Conservation (phyloP, 164 flowering plant species). For the Echeveria elegans region DNA sequence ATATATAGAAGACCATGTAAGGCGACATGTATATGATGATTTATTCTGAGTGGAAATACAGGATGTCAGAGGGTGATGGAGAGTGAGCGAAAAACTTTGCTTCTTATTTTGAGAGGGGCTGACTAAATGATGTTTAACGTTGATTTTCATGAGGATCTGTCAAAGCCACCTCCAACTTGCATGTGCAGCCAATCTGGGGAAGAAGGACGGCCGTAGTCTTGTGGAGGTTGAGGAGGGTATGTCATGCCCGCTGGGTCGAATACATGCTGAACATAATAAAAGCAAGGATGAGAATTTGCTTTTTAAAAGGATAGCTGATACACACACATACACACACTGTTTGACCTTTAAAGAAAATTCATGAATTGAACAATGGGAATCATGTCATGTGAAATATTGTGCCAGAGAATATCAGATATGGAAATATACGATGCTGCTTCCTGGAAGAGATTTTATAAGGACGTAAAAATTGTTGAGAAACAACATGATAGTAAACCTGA, state of each 20-base stretch:
- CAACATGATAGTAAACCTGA: neutral
- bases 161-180: constrained; percentile 58
- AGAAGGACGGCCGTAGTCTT: constrained; percentile 37
- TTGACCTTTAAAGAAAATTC: too few relatives aligned
- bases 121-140: neutral
- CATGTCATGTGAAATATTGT: too few relatives aligned
- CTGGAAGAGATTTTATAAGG: neutral
- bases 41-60: neutral
- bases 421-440: neutral
- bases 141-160: constrained; percentile 25
- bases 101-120: neutral
- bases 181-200: constrained; percentile 66
- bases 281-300: too few relatives aligned
- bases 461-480: neutral
- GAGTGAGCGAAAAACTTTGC: too few relatives aligned
- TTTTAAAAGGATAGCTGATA: too few relatives aligned
- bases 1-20: neutral
- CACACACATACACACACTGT: too few relatives aligned
- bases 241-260: constrained; percentile 37
- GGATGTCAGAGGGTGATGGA: neutral
- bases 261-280: constrained; percentile 43
- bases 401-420: neutral
- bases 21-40: neutral
- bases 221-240: constrained; percentile 43
- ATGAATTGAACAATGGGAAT: too few relatives aligned